Conservation (phyloP, 2,329 filamentous ascomycete species). For the Byssothecium circinans region DNA sequence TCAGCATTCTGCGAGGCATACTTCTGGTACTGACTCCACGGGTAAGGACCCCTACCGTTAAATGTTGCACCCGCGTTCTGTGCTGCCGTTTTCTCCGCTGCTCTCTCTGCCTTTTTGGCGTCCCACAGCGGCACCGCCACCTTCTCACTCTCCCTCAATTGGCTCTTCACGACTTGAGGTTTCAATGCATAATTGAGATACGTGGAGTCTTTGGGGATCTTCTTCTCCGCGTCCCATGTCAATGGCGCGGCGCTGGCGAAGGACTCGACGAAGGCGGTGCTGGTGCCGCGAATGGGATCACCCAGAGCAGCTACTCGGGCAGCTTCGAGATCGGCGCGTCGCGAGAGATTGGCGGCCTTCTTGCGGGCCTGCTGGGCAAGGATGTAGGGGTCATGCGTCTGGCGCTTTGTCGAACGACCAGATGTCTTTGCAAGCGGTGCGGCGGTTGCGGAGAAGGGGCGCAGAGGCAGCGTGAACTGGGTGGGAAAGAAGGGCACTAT, state of each 20-base stretch:
- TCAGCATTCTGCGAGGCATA: neutral
- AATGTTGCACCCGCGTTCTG: neutral
- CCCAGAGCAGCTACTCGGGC: slow-evolving; percentile 68
- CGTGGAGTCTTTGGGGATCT: slow-evolving; percentile 29
- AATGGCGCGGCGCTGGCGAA: slow-evolving; percentile 63
- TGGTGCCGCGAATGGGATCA: slow-evolving; percentile 75
- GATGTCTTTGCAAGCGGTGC: slow-evolving; percentile 57
- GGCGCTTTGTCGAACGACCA: slow-evolving; percentile 57
- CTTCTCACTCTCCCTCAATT: slow-evolving; percentile 67
- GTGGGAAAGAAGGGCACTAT: slow-evolving; percentile 25
- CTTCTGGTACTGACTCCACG: slow-evolving; percentile 2
- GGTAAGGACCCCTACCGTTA: neutral
- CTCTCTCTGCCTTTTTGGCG: slow-evolving; percentile 6
- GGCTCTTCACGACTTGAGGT: slow-evolving; percentile 65
- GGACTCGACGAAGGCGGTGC: slow-evolving; percentile 81
- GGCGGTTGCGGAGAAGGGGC: slow-evolving; percentile 63
- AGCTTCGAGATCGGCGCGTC: slow-evolving; percentile 68
- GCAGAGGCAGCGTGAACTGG: slow-evolving; percentile 57
- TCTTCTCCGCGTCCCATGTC: slow-evolving; percentile 19
- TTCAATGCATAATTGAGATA: slow-evolving; percentile 78
- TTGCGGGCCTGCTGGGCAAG: slow-evolving; percentile 79
- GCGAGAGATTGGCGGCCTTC: slow-evolving; percentile 78
- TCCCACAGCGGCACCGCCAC: slow-evolving; percentile 61
- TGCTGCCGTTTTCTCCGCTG: neutral
- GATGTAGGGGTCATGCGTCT: slow-evolving; percentile 78